phyloP scores from a whole-genome alignment of 176 grass and related monocot genomes.

The Musa itinerans region DNA sequence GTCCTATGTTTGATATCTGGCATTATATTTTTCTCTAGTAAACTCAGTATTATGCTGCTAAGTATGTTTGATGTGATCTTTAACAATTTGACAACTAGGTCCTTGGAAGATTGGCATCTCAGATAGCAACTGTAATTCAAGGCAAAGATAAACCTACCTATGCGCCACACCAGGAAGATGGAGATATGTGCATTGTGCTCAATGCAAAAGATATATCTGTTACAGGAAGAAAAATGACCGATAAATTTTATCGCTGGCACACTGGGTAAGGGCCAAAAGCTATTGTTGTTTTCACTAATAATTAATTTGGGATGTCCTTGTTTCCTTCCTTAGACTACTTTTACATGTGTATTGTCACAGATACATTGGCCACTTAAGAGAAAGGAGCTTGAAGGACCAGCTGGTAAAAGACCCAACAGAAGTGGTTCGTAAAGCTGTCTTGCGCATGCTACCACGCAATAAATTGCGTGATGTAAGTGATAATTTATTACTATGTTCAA shows the following conservation, averaged over 20 bases:
- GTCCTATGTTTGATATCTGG: neutral
- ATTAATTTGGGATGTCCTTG: neutral
- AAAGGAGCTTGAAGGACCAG: slow-evolving; percentile 90
- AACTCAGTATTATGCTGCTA: neutral
- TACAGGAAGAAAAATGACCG: slow-evolving; percentile 83
- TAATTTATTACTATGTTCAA: neutral
- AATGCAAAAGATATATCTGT: slow-evolving; percentile 89
- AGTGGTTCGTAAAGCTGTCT: slow-evolving; percentile 95
- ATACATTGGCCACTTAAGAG: slow-evolving; percentile 80
- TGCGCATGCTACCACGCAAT: slow-evolving; percentile 89
- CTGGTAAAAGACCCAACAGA: slow-evolving; percentile 91
- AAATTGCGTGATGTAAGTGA: slow-evolving; percentile 90
- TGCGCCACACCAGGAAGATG: slow-evolving; percentile 70
- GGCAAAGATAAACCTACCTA: slow-evolving; percentile 98
- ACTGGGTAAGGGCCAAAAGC: slow-evolving; percentile 52
- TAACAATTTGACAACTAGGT: slow-evolving; percentile 33
- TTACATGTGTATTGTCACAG: slow-evolving; percentile 24
- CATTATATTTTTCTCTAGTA: neutral
- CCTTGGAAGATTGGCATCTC: slow-evolving; percentile 84
- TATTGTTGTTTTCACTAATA: neutral
- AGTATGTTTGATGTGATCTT: neutral
- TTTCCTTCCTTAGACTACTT: neutral
- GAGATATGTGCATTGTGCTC: slow-evolving; percentile 90
- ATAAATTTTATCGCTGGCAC: slow-evolving; percentile 95
- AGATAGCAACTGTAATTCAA: slow-evolving; percentile 73